Evolutionary conservation across 2,329 filamentous ascomycete species (phyloP).

Genomic region (Arthrocladium fulminans): DNA sequence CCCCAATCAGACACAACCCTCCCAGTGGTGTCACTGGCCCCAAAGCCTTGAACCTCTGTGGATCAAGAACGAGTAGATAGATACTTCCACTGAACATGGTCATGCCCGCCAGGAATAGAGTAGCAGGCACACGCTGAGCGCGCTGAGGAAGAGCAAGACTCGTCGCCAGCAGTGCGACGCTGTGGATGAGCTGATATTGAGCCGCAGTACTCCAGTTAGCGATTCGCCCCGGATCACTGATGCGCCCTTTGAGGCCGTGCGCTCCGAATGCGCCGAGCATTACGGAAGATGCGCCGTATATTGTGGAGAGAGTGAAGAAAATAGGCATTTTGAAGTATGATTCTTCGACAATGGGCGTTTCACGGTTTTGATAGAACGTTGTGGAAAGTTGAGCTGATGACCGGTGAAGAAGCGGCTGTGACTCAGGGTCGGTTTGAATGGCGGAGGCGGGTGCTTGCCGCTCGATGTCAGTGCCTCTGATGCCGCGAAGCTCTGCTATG

Average conservation of each 20-base stretch:
- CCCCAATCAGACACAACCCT: constrained; percentile 55
- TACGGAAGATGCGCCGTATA: constrained; percentile 54
- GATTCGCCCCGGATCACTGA: constrained; percentile 50
- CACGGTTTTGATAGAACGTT: not conserved
- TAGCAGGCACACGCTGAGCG: constrained; percentile 43
- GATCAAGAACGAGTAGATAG: constrained; percentile 56
- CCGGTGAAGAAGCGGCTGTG: not conserved
- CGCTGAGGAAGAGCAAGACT: constrained; percentile 45
- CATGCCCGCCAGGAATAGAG: constrained; percentile 56
- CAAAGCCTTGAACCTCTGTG: constrained; percentile 49
- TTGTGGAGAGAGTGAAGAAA: constrained; percentile 54
- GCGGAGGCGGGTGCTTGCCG: not conserved
- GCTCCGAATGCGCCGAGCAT: constrained; percentile 58
- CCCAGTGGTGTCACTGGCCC: constrained; percentile 59
- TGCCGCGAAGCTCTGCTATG: constrained; percentile 3
- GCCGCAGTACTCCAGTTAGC: constrained; percentile 57
- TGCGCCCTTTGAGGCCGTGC: constrained; percentile 55
- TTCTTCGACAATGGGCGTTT: no score
- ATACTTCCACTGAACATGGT: constrained; percentile 59
- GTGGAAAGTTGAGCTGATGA: not conserved
- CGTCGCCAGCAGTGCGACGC: constrained; percentile 48
- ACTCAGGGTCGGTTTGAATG: not conserved
- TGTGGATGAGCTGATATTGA: constrained; percentile 61
- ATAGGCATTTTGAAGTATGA: constrained; percentile 4
- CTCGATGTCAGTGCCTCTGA: not conserved